phyloP scores from a whole-genome alignment of 805 yeast genomes.

The Monosporozyma siamensis region DNA sequence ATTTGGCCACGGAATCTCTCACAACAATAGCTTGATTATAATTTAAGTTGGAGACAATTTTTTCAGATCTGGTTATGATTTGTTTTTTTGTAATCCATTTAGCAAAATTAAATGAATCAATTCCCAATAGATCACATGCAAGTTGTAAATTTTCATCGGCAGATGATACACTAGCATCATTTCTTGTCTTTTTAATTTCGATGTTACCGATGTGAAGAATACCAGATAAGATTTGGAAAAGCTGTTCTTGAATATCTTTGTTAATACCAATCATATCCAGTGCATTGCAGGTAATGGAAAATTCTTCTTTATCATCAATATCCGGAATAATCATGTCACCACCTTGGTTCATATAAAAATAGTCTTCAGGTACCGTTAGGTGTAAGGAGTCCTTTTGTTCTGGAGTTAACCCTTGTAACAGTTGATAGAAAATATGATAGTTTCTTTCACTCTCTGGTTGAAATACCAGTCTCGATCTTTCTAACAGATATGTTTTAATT shows the following conservation, averaged over 20 bases:
- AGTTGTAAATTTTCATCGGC: constrained; percentile 68
- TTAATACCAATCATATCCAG: constrained; percentile 68
- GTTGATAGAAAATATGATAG: constrained; percentile 89
- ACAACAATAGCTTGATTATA: constrained; percentile 84
- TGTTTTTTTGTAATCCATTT: constrained; percentile 93
- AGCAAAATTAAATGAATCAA: constrained; percentile 63
- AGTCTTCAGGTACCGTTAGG: constrained; percentile 58
- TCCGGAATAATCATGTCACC: constrained; percentile 62
- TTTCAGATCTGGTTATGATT: constrained; percentile 86
- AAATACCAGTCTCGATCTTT: constrained; percentile 87
- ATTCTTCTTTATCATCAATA: constrained; percentile 76
- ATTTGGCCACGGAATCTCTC: constrained; percentile 92
- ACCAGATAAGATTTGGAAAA: constrained; percentile 78
- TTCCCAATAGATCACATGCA: constrained; percentile 78
- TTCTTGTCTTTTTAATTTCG: constrained; percentile 74
- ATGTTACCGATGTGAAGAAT: constrained; percentile 90
- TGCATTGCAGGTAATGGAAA: constrained; percentile 64
- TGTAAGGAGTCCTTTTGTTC: constrained; percentile 48
- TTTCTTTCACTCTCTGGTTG: constrained; percentile 86
- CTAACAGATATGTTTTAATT: constrained; percentile 84
- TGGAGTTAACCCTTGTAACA: constrained; percentile 58
- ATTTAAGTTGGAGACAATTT: constrained; percentile 73
- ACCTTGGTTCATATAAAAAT: constrained; percentile 82
- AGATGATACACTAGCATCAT: constrained; percentile 68
- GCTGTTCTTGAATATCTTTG: constrained; percentile 47